A percentile compares a stretch with the other conserved stretches of the same genome.
Conservation (phyloP, 2,329 filamentous ascomycete genomes). For the Arachnopeziza araneosa region DNA sequence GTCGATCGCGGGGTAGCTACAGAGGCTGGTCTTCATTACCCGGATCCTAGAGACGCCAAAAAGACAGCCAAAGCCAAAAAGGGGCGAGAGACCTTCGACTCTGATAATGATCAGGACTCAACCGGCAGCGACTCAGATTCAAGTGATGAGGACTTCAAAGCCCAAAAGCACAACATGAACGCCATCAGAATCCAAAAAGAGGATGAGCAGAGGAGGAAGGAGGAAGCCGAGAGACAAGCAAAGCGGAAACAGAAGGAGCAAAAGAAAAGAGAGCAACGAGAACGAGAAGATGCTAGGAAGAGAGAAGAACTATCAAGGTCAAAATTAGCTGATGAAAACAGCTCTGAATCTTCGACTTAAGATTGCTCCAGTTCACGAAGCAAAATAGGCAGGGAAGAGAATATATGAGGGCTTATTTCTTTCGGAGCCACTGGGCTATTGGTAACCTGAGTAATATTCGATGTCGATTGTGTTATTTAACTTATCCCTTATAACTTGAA, state of each 20-base stretch:
- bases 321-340: not conserved
- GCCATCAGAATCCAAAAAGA: not conserved
- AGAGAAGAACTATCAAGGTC: not conserved
- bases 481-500: not conserved
- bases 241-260: not conserved
- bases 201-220: not conserved
- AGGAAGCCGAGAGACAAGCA: not conserved
- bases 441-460: not conserved
- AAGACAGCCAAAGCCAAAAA: not conserved
- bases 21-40: not conserved
- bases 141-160: not conserved
- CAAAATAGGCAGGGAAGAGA: not conserved
- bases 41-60: not conserved
- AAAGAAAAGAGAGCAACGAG: not conserved
- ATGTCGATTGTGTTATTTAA: not conserved
- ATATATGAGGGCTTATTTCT: not conserved
- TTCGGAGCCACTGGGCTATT: not conserved
- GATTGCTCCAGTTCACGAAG: not conserved
- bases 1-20: not conserved
- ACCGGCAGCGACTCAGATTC: not conserved
- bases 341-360: not conserved
- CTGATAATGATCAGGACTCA: not conserved
- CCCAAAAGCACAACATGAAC: not conserved
- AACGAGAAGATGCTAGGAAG: not conserved
- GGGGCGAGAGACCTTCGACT: not conserved